These are phyloP conservation scores for Cladosporium cucumerinum DNA, from an alignment of 2,329 filamentous ascomycete species.

Conservation along the genomic window DNA sequence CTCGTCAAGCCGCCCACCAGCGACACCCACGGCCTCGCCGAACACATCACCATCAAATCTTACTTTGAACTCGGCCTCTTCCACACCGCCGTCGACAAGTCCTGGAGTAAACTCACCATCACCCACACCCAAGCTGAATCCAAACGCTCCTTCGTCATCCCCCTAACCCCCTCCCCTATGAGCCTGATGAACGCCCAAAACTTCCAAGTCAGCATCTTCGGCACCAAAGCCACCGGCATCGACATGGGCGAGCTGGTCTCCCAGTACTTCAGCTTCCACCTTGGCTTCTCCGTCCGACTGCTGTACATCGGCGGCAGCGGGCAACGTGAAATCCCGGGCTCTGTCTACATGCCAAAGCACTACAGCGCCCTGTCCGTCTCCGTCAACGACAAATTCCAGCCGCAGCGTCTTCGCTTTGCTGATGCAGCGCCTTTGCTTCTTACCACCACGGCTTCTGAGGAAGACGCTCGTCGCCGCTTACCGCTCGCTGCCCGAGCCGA, in stretches of 20 bases:
- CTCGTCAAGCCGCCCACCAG: conserved; percentile 32
- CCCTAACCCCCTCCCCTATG: conserved; percentile 32
- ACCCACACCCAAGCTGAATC: conserved; percentile 31
- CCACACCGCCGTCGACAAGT: conserved; percentile 32
- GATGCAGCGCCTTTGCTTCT: conserved; percentile 34
- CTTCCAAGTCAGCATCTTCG: conserved; percentile 34
- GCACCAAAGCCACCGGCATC: conserved; percentile 33
- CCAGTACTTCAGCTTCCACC: conserved; percentile 31
- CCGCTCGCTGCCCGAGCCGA: conserved; percentile 30
- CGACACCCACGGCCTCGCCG: conserved; percentile 29
- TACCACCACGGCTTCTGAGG: conserved; percentile 35
- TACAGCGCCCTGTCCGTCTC: conserved; percentile 31
- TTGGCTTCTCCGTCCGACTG: conserved; percentile 26
- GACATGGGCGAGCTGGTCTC: conserved; percentile 35
- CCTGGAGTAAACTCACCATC: conserved; percentile 36
- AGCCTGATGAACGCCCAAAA: conserved; percentile 28
- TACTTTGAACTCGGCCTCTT: conserved; percentile 34
- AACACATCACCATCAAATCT: conserved; percentile 37
- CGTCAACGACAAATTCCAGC: conserved; percentile 34
- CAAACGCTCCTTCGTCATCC: conserved; percentile 27
- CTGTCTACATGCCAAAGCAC: conserved; percentile 32
- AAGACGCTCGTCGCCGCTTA: conserved; percentile 31
- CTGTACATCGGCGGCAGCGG: conserved; percentile 36
- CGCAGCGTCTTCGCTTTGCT: conserved; percentile 34
- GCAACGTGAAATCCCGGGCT: conserved; percentile 34